Base-by-base conservation (phyloP, 192 early-diverging fungal species). In the Podila epicladia region DNA sequence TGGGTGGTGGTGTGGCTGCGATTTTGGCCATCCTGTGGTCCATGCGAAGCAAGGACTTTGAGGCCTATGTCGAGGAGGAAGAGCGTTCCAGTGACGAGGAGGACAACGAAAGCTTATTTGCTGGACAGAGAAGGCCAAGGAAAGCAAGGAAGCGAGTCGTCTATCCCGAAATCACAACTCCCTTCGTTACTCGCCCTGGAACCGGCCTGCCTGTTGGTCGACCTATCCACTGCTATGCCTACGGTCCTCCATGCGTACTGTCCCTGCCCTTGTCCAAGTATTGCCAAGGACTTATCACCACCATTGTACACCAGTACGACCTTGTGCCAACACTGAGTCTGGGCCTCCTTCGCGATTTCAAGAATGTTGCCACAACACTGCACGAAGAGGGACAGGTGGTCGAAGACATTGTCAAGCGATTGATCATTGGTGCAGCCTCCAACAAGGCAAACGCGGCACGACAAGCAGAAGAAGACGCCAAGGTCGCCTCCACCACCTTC, bases 1-100 rank as follows among this genome's bases (percentile, higher is more conserved):
- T 98, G 24, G 96, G 96, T 55, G 95, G 92, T 32, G 96, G 95
- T 3, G 93, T 98, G 5, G 96, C 95, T 0, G 86, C 93, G 0
- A 72, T 96, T 22, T 78, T 98, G 6, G 86, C 92, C 7, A 84
- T 97, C 12, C 69, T 95, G 9, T 98, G 95, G 96, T 72, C 76
- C 11, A 79, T 72, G 70, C 71, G 68, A 65, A 89, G 90, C 32
- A 86, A 92, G 38, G 78, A 84, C 15, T 61, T 77, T 49, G 78
- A 83, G 13, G 72, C 70, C 4, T 84, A 76, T 35, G 67, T 77
- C 12, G 72, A 80, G 24, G 45, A 72, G 32, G 70, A 76, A 50
- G 74, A 74, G 9, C 33, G 78, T 33, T 66, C 86, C 64, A 67
- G 65, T 80, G 64, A 72, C 49, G 76, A 79, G 11, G 76, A 72